Evolutionary conservation across 2,329 filamentous ascomycete species (phyloP), one percentile per base, ranked within the genome.

Genomic region (Zymoseptoria brevis): DNA sequence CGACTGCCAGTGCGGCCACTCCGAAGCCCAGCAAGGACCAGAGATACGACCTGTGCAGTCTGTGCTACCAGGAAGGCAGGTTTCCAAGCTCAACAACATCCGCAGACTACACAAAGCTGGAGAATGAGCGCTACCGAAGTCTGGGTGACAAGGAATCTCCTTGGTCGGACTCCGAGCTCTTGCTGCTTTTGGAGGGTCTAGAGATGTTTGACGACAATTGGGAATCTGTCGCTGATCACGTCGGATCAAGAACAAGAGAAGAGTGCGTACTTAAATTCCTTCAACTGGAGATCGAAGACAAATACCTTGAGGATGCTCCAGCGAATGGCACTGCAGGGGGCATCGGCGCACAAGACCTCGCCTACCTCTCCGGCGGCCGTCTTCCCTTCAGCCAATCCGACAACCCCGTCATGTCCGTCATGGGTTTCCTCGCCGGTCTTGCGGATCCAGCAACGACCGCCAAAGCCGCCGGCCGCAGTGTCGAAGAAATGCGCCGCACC

Each of bases 181-280:
- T 99, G n/a, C 81, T 91, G 54, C 82, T 99, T 45, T 82, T 99
- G 6, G 94, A 99, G 74, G 95, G 85, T 8, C 79, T 99, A 54
- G 94, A 99, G 76, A 84, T 88, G 67, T 96, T 93, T 68, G 93
- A 97, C 65, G 93, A 97, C 62, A 90, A 97, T 75, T 99, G 94
- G 94, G 87, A 89, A 59, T 85, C 90, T 68, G 92, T 99, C 65
- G 87, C 95, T 1, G 90, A 93, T 63, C 89, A 96, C 70, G 94
- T 99, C 50, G 89, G 89, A 54, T 95, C 90, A 2, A 87, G 93
- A 61, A 96, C 91, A 1, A 83, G 90, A 56, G 95, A 99, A 74
- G 93, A 99, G 76, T 99, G 94, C 73, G 93, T 97, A 16, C 82
- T 97, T 68, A 94, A 96, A 73, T 99, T 99, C 78, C 75, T 99